Evolutionary conservation across 345 rosid genomes (phyloP), one percentile per base, ranked within the genome.

Genomic region (Rhodomyrtus tomentosa): DNA sequence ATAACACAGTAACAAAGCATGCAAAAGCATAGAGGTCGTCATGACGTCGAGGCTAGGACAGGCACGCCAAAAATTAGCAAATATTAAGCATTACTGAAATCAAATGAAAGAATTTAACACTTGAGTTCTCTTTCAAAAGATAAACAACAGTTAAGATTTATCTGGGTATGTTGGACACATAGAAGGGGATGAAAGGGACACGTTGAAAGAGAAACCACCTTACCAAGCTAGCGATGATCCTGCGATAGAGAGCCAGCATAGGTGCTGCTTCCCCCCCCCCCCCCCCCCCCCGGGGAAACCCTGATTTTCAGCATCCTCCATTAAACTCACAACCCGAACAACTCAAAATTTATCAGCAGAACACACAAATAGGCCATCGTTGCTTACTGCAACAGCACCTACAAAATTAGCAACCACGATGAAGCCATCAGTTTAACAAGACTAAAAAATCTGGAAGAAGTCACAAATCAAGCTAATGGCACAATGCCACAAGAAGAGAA

Each of bases 341-440:
- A 93, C 96, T 90, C 99, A 98, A 89, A 97, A 95, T 88, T 95
- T 95, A 86, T 97, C 99, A 83, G 99, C 96, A 88, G 91, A 97
- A 85, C 98, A 95, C 84, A 93, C 94, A 91, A 91, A 82, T 59
- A 84, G 87, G 32, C 91, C 95, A 85, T 94, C 92, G 48, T 89
- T 85, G 88, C 94, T 93, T 85, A 97, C 84, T 62, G 98, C 93
- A 87, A 95, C 90, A 7, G 99, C 96, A 91, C 85, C 99, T 93
- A 91, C 82, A 55, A 80, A 52, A 53, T 52, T 68, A 25, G 84
- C 68, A 73, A 56, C 4, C 54, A 18, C 81, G 48, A 82, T 68
- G 13, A 32, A 87, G 82, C 56, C 50, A 62, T 55, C 27, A 58
- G 16, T 51, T 27, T 14, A 56, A 55, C 48, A 38, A 58, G 52